These are phyloP conservation scores for Ophiostoma triangulosporum DNA, from an alignment of 2,329 filamentous ascomycete species.

Conservation along the genomic window DNA sequence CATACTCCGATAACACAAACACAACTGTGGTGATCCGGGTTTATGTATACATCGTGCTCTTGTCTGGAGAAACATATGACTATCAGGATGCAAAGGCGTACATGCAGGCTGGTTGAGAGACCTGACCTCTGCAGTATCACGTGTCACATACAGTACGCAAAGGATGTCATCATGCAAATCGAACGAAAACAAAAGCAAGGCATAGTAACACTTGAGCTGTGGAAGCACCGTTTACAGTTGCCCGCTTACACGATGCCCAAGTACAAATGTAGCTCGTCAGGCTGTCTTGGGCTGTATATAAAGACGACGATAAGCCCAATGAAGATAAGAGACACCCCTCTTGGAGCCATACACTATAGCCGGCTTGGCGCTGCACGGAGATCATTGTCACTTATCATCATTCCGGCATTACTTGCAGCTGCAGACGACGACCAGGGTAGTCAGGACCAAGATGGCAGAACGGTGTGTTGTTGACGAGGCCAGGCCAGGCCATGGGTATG, in stretches of 20 bases:
- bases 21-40: neutral
- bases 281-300: neutral
- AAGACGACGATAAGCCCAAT: neutral
- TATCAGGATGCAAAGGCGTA: neutral
- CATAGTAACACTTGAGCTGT: neutral
- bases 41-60: neutral
- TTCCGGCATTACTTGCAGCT: no score
- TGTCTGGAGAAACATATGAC: neutral
- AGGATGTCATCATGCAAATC: no score
- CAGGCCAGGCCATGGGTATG: no score
- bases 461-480: neutral
- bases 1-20: no score
- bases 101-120: neutral
- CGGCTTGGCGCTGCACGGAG: no score
- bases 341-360: neutral
- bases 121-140: neutral
- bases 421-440: no score
- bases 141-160: neutral
- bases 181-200: neutral
- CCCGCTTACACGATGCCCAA: neutral
- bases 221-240: neutral
- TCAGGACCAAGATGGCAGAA: neutral
- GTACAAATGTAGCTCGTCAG: neutral
- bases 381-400: no score
- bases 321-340: neutral